A percentile compares a stretch with the other conserved stretches of the same genome.
Conservation (phyloP, 2,329 filamentous ascomycete species). For the Cercospora sp. region DNA sequence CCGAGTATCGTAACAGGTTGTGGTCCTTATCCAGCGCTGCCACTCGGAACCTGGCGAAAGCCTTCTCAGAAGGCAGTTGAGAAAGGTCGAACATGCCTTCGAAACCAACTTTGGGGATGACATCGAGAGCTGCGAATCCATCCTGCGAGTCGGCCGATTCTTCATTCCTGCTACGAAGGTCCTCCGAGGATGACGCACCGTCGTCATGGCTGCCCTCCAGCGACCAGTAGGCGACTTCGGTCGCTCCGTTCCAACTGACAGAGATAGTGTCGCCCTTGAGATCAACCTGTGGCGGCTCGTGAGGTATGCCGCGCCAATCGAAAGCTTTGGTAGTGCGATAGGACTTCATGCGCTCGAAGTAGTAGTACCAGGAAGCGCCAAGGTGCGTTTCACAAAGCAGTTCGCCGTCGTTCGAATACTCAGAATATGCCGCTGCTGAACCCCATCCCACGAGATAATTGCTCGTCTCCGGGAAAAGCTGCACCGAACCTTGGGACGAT, state of each 20-base stretch:
- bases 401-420: slow-evolving; percentile 46
- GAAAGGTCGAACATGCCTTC: slow-evolving; percentile 30
- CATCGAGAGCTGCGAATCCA: slow-evolving; percentile 22
- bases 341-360: slow-evolving; percentile 37
- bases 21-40: slow-evolving; percentile 29
- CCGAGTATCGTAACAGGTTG: slow-evolving; percentile 26
- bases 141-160: slow-evolving; percentile 5
- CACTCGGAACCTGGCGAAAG: slow-evolving; percentile 24
- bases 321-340: slow-evolving; percentile 43
- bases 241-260: slow-evolving; percentile 56
- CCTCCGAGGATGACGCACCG: slow-evolving; percentile 66
- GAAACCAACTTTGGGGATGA: slow-evolving; percentile 29
- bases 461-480: slow-evolving; percentile 47
- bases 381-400: slow-evolving; percentile 48
- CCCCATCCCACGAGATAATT: slow-evolving; percentile 61
- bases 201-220: slow-evolving; percentile 32
- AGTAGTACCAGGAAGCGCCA: slow-evolving; percentile 37
- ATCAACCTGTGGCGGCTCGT: slow-evolving; percentile 28
- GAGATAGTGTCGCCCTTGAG: slow-evolving; percentile 42
- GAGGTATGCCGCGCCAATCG: slow-evolving; percentile 34
- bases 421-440: slow-evolving; percentile 51
- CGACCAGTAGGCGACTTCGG: slow-evolving; percentile 49
- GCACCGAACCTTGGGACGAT: slow-evolving; percentile 54
- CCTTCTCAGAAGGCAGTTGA: slow-evolving; percentile 1
- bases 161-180: slow-evolving; percentile 74